Base-by-base conservation (phyloP, 169 alveolate genomes). In the Eimeria necatrix region DNA sequence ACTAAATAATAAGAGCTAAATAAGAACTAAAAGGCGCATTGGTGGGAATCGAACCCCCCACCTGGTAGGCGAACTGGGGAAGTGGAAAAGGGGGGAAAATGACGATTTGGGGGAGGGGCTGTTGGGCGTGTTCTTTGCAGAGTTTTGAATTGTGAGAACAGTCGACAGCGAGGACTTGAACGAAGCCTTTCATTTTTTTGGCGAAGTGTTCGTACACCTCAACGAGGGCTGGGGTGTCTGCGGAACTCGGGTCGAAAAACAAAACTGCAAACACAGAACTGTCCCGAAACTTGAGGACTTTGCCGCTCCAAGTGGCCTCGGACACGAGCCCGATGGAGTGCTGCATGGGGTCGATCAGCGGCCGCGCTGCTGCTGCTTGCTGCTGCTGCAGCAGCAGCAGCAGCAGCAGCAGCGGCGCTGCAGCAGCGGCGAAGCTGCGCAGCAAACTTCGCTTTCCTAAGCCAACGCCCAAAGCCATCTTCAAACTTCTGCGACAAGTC, bases 111-210 rank as follows among this genome's bases (percentile, higher is more conserved):
- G 98, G 98, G 61, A 92, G 53, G 20, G 97, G 98, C 41, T n/a
- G n/a, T n/a, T n/a, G n/a, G 14, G 95, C 95, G 71, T 95, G 95
- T 95, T 98, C 98, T 88, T 97, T 98, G 95, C 99, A 98, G 60
- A 97, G 95, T 51, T 96, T 98, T 74, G 98, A 98, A 24, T 96
- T 98, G 16, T 96, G 96, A 9, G 93, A 78, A 68, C 98, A 97
- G 94, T 97, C 97, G 5, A 97, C 96, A 49, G 97, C 98, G 41
- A 96, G 97, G 14, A 96, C 95, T 56, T 96, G 96, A 9, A 98
- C 93, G 32, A 98, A 96, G 48, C 99, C 99, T 76, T 97, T 96
- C 95, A 97, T 78, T 84, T 97, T 96, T 60, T 97, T 97, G 53
- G 99, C 98, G n/a, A 97, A 80, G 20, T 64, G 93, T 73, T 91